phyloP scores from a whole-genome alignment of 441 rosid species.

The Viola pubescens region DNA sequence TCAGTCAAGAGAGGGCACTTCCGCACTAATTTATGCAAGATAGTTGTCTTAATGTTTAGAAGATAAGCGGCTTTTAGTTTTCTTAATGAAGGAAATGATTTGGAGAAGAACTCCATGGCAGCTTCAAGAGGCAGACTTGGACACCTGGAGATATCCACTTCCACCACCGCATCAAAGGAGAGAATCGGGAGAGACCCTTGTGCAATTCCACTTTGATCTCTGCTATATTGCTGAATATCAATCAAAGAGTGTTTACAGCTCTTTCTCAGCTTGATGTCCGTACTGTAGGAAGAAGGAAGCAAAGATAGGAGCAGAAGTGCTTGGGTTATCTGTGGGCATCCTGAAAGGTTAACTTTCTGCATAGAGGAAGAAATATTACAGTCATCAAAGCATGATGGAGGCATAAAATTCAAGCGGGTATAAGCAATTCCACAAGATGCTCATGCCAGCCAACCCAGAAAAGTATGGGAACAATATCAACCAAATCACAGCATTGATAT shows the following conservation, averaged over 20 bases:
- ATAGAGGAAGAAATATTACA: constrained; percentile 16
- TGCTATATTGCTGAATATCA: constrained; percentile 25
- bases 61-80: constrained; percentile 67
- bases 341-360: constrained; percentile 65
- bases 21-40: constrained; percentile 34
- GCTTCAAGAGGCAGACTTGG: constrained; percentile 42
- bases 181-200: constrained; percentile 26
- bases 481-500: too few species aligned
- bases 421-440: background rate
- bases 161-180: constrained; percentile 45
- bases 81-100: constrained; percentile 60
- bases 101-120: constrained; percentile 49
- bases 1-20: constrained; percentile 41
- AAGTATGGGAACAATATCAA: too few species aligned
- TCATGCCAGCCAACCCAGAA: background rate
- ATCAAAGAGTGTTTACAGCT: constrained; percentile 23
- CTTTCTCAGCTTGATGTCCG: constrained; percentile 26
- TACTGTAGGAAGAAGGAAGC: constrained; percentile 31
- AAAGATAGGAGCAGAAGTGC: constrained; percentile 42
- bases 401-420: background rate
- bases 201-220: constrained; percentile 24
- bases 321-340: constrained; percentile 56
- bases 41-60: constrained; percentile 41
- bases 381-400: constrained; percentile 4
- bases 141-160: constrained; percentile 69